Conservation (phyloP, 352 stramenopile species). For the Hyaloperonospora brassicae region DNA sequence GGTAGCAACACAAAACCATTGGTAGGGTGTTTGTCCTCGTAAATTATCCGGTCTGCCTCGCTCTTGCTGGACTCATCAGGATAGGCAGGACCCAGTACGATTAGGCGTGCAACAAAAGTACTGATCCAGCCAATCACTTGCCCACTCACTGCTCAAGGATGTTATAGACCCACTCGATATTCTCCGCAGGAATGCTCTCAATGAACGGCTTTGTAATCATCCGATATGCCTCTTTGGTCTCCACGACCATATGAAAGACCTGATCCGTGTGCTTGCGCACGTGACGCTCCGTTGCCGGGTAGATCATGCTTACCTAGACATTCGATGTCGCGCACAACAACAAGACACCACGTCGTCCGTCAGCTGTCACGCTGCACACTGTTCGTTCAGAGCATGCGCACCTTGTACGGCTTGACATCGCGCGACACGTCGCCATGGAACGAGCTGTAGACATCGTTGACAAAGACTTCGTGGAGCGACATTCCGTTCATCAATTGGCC, state of each 20-base stretch:
- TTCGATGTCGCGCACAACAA: background rate
- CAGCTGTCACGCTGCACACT: background rate
- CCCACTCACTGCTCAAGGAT: slow-evolving; percentile 76
- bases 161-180: slow-evolving; percentile 86
- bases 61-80: slow-evolving; percentile 42
- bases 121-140: too few species aligned
- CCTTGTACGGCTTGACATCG: slow-evolving; percentile 67
- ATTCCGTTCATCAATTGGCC: slow-evolving; percentile 36
- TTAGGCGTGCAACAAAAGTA: background rate
- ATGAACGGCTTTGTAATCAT: slow-evolving; percentile 69
- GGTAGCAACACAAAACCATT: slow-evolving; percentile 75
- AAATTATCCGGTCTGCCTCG: slow-evolving; percentile 75
- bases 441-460: slow-evolving; percentile 83
- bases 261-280: slow-evolving; percentile 82
- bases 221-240: slow-evolving; percentile 74
- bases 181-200: slow-evolving; percentile 58
- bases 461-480: slow-evolving; percentile 60
- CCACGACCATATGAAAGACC: slow-evolving; percentile 73
- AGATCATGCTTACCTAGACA: slow-evolving; percentile 68
- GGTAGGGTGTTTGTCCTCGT: slow-evolving; percentile 51
- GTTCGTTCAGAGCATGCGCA: slow-evolving; percentile 7
- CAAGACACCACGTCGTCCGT: background rate
- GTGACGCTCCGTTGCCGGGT: slow-evolving; percentile 68
- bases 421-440: slow-evolving; percentile 62
- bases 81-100: slow-evolving; percentile 5